Evolutionary conservation across 208 protist species (phyloP).

Genomic region (Trypanosoma vivax): DNA sequence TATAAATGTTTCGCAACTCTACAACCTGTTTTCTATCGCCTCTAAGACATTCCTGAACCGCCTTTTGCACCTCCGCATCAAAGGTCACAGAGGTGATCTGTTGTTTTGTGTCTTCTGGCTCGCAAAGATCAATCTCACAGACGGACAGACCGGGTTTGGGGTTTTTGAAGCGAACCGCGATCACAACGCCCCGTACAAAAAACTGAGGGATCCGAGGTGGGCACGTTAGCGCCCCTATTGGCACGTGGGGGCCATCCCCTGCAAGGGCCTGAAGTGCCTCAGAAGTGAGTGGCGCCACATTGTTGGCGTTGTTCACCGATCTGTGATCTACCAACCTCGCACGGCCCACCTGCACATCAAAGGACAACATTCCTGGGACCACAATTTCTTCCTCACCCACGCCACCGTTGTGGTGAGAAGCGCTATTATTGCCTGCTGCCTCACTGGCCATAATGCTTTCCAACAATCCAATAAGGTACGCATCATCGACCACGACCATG

Average conservation of each 20-base stretch:
- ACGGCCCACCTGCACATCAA: conserved; percentile 41
- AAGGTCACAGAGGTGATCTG: conserved; percentile 80
- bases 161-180: conserved; percentile 58
- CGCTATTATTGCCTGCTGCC: neutral
- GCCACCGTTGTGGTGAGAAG: neutral
- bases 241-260: conserved; percentile 20
- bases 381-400: conserved; percentile 19
- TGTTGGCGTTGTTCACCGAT: neutral
- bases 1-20: conserved; percentile 58
- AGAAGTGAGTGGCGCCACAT: conserved; percentile 8
- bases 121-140: conserved; percentile 70
- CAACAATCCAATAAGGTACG: conserved; percentile 50
- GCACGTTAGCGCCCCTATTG: conserved; percentile 48
- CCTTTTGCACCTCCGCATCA: conserved; percentile 58
- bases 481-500: conserved; percentile 73
- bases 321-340: conserved; percentile 12
- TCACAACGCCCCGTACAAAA: conserved; percentile 59
- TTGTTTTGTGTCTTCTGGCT: conserved; percentile 40
- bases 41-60: conserved; percentile 55
- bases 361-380: conserved; percentile 20
- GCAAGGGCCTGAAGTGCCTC: conserved; percentile 8
- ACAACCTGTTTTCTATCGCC: conserved; percentile 65
- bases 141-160: conserved; percentile 52
- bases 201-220: conserved; percentile 45
- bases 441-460: neutral